A percentile compares a stretch with the other conserved stretches of the same genome.
These are phyloP conservation scores for Choanephora cucurbitarum DNA, from an alignment of 371 early-diverging fungal genomes.

Conservation along the genomic window DNA sequence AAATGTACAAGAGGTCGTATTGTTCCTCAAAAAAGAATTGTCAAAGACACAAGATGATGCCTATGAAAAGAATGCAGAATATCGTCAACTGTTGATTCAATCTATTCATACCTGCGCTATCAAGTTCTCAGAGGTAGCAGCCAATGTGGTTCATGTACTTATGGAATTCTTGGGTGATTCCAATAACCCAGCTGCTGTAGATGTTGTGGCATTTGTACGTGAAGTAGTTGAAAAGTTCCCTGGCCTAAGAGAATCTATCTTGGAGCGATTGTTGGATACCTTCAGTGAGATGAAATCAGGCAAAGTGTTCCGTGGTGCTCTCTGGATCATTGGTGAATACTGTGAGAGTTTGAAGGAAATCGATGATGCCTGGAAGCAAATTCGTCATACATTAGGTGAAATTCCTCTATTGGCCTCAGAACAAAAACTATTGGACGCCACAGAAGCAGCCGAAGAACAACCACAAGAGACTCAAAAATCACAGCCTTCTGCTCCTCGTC, in stretches of 20 bases:
- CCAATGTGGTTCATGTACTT: constrained; percentile 90
- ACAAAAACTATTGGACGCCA: constrained; percentile 68
- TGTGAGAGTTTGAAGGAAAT: constrained; percentile 74
- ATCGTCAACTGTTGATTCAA: constrained; percentile 91
- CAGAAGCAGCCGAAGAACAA: constrained; percentile 51
- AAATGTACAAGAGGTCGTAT: constrained; percentile 92
- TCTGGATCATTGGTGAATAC: constrained; percentile 97
- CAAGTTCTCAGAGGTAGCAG: constrained; percentile 93
- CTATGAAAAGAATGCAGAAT: constrained; percentile 92
- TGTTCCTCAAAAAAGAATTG: constrained; percentile 92
- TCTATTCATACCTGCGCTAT: constrained; percentile 96
- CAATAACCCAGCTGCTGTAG: constrained; percentile 89
- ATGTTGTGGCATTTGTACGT: constrained; percentile 93
- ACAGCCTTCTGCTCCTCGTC: constrained; percentile 63
- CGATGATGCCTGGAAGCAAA: constrained; percentile 81
- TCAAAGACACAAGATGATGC: constrained; percentile 87
- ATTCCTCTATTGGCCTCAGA: constrained; percentile 91
- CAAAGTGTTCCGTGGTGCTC: constrained; percentile 94
- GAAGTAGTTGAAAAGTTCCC: constrained; percentile 97
- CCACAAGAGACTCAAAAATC: constrained; percentile 23
- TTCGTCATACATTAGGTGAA: constrained; percentile 85
- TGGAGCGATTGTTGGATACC: constrained; percentile 76
- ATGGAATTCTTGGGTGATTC: constrained; percentile 94
- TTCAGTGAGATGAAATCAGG: constrained; percentile 92
- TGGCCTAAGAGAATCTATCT: constrained; percentile 76